Evolutionary conservation across 2,329 filamentous ascomycete genomes (phyloP).

Genomic region (Rugonectria rugulosa): DNA sequence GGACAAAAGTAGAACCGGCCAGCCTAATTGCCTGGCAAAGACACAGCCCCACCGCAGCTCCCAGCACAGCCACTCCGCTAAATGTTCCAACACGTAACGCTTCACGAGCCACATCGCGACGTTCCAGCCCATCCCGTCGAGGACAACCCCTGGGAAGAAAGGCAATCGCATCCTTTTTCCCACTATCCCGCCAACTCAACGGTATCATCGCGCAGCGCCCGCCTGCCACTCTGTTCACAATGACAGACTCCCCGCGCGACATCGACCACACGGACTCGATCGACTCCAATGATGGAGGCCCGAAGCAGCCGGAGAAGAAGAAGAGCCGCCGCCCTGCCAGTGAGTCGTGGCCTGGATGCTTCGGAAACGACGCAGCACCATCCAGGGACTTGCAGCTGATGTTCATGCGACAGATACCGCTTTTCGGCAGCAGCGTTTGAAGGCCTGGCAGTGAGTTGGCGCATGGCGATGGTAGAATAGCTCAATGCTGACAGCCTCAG

Average conservation of each 20-base stretch:
- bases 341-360: conserved; percentile 56
- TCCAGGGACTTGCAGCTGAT: conserved; percentile 27
- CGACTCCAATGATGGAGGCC: conserved; percentile 60
- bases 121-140: conserved; percentile 20
- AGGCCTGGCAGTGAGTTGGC: conserved; percentile 90
- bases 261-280: conserved; percentile 61
- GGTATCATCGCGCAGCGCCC: conserved; percentile 29
- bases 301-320: conserved; percentile 72
- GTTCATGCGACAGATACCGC: conserved; percentile 76
- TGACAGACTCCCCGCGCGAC: conserved; percentile 57
- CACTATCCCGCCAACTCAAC: conserved; percentile 17
- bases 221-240: conserved; percentile 42
- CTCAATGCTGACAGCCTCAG: conserved; percentile 58
- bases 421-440: conserved; percentile 94
- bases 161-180: conserved; percentile 27
- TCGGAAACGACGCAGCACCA: conserved; percentile 13
- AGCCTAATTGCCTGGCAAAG: conserved; percentile 4
- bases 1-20: conserved; percentile 25
- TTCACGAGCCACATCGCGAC: conserved; percentile 33
- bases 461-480: conserved; percentile 9
- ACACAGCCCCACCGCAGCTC: conserved; percentile 20
- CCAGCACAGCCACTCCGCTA: conserved; percentile 30
- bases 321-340: conserved; percentile 94
- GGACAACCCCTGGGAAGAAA: conserved; percentile 25
- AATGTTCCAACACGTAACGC: conserved; percentile 32